These are phyloP conservation scores for Lasiodiplodia hormozganensis DNA, from an alignment of 2,329 filamentous ascomycete species.

Conservation along the genomic window DNA sequence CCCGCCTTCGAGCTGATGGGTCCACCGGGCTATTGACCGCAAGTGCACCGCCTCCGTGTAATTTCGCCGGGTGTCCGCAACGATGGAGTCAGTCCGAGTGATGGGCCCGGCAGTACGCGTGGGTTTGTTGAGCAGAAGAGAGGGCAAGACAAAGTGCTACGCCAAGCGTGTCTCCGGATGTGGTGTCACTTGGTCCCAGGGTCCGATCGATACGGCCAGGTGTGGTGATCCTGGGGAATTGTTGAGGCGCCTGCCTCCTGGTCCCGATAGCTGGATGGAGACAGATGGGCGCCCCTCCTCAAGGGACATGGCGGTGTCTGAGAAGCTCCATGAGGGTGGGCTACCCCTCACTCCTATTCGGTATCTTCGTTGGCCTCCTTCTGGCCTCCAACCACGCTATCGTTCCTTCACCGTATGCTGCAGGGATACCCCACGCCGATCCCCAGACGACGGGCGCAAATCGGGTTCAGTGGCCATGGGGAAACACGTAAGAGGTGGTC, in stretches of 20 bases:
- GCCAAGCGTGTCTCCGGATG: background rate
- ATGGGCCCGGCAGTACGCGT: background rate
- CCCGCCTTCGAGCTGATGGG: background rate
- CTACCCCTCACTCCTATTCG: constrained; percentile 23
- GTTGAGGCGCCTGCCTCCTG: background rate
- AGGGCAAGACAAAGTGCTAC: background rate
- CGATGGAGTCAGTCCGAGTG: background rate
- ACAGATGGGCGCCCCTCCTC: background rate
- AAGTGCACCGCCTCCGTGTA: background rate
- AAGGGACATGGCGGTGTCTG: constrained; percentile 19
- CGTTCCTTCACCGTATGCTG: constrained; percentile 15
- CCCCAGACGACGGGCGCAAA: constrained; percentile 4
- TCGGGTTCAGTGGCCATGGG: constrained; percentile 5
- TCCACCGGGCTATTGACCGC: background rate
- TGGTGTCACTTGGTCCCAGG: background rate
- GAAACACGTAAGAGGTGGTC: constrained; percentile 17
- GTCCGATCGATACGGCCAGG: background rate
- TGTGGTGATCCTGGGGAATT: constrained; percentile 6
- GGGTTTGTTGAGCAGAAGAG: background rate
- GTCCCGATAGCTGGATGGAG: background rate
- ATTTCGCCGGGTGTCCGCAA: background rate
- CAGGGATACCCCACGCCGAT: constrained; percentile 21
- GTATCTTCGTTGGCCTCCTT: background rate
- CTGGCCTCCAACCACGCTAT: background rate
- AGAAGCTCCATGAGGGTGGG: background rate